Conservation (phyloP, 2,329 filamentous ascomycete species). For the Colletotrichum aenigma region DNA sequence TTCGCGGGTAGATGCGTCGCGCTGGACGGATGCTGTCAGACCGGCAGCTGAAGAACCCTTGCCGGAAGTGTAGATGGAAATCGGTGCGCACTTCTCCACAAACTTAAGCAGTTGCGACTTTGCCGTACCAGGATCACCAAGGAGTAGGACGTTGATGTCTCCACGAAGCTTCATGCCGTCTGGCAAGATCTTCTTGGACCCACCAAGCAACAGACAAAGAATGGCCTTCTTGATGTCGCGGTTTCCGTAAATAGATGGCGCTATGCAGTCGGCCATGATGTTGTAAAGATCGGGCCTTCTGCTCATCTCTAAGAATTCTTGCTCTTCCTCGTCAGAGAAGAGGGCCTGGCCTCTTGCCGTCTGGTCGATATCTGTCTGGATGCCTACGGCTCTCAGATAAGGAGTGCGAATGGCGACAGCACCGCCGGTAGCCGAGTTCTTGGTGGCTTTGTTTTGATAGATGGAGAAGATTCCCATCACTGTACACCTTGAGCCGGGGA, state of each 20-base stretch:
- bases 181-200: constrained; percentile 95
- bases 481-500: constrained; percentile 92
- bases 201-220: constrained; percentile 88
- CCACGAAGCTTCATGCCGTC: constrained; percentile 98
- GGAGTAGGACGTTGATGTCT: constrained; percentile 95
- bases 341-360: constrained; percentile 82
- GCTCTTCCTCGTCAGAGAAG: constrained; percentile 95
- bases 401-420: constrained; percentile 96
- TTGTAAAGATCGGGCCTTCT: constrained; percentile 91
- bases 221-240: constrained; percentile 97
- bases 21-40: constrained; percentile 95
- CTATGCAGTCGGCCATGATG: constrained; percentile 88
- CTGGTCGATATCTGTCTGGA: constrained; percentile 88
- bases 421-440: constrained; percentile 72
- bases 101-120: constrained; percentile 98
- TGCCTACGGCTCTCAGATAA: constrained; percentile 90
- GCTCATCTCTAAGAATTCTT: constrained; percentile 93
- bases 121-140: constrained; percentile 96
- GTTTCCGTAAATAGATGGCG: constrained; percentile 97
- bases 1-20: constrained; percentile 88
- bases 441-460: constrained; percentile 89
- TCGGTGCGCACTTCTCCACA: constrained; percentile 93
- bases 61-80: constrained; percentile 97
- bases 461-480: constrained; percentile 98
- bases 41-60: constrained; percentile 97